Percentiles rank a stretch among this genome's conserved stretches.
Evolutionary conservation across 768 basidiomycete species (phyloP).

Genomic region (Auriscalpium vulgare): DNA sequence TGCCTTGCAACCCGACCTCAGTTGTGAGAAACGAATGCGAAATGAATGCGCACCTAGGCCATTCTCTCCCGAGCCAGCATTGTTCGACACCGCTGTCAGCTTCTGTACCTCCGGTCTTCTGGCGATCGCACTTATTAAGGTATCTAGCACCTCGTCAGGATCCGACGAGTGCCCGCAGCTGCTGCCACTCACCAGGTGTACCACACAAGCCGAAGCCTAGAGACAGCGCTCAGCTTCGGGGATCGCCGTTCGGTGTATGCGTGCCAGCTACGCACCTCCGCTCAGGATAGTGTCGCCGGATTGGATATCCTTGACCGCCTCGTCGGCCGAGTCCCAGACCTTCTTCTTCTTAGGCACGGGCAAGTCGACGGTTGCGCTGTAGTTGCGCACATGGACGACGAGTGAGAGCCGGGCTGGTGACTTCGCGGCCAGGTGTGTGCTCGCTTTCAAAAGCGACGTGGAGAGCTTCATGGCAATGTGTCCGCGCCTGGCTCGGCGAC

Average conservation of each 20-base stretch:
- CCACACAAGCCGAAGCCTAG: conserved; percentile 87
- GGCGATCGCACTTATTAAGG: conserved; percentile 70
- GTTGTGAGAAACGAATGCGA: background rate
- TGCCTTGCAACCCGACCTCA: conserved; percentile 35
- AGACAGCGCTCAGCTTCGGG: background rate
- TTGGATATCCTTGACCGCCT: conserved; percentile 77
- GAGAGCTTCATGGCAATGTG: background rate
- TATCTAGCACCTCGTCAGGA: conserved; percentile 40
- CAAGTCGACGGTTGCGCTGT: conserved; percentile 9
- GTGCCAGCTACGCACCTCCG: conserved; percentile 49
- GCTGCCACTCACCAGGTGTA: conserved; percentile 57
- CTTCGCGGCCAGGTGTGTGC: background rate
- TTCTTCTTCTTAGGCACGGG: conserved; percentile 40
- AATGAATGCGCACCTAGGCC: conserved; percentile 50
- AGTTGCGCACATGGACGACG: conserved; percentile 3
- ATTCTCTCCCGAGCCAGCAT: conserved; percentile 64
- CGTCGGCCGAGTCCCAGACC: conserved; percentile 76
- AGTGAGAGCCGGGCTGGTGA: background rate
- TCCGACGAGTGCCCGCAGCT: background rate
- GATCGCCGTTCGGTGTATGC: background rate
- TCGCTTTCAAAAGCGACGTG: background rate
- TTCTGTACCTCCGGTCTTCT: conserved; percentile 65
- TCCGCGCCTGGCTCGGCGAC: no score
- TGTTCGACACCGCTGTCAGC: conserved; percentile 83
- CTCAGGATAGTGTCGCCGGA: conserved; percentile 73